These are phyloP conservation scores for Babesia microti DNA, from an alignment of 169 alveolate species.

Conservation along the genomic window DNA sequence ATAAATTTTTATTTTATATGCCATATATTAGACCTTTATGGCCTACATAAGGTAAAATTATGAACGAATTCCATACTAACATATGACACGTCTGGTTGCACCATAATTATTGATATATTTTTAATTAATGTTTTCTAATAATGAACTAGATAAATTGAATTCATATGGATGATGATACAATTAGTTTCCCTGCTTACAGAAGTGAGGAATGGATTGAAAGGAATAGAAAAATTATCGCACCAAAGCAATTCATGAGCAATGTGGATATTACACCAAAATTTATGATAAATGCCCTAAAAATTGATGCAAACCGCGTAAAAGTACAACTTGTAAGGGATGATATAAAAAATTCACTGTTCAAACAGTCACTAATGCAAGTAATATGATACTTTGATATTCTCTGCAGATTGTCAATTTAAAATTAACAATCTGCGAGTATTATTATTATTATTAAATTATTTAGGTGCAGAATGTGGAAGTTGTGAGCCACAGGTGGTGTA, in stretches of 20 bases:
- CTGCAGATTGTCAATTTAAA: too few species aligned
- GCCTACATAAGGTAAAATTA: background rate
- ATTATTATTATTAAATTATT: background rate
- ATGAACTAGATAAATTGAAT: background rate
- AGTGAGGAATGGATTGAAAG: conserved; percentile 39
- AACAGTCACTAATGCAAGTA: conserved; percentile 52
- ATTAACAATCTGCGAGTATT: too few species aligned
- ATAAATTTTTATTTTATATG: background rate
- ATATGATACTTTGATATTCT: too few species aligned
- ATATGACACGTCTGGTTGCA: background rate
- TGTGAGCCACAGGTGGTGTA: conserved; percentile 39
- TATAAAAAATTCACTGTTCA: conserved; percentile 36
- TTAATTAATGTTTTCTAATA: background rate
- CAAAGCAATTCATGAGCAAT: conserved; percentile 9
- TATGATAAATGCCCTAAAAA: conserved; percentile 12
- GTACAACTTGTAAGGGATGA: conserved; percentile 36
- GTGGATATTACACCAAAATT: conserved; percentile 18
- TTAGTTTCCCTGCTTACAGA: conserved; percentile 41
- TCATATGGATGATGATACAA: conserved; percentile 3
- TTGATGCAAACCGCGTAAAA: conserved; percentile 28
- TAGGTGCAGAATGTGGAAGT: conserved; percentile 65
- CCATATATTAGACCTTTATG: conserved; percentile 1
- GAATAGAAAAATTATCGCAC: conserved; percentile 29
- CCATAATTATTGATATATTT: background rate
- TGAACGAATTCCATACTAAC: background rate